A percentile compares a stretch with the other conserved stretches of the same genome.
Evolutionary conservation across 148 eudicot species (phyloP).

Genomic region (Polygonum maritimum): DNA sequence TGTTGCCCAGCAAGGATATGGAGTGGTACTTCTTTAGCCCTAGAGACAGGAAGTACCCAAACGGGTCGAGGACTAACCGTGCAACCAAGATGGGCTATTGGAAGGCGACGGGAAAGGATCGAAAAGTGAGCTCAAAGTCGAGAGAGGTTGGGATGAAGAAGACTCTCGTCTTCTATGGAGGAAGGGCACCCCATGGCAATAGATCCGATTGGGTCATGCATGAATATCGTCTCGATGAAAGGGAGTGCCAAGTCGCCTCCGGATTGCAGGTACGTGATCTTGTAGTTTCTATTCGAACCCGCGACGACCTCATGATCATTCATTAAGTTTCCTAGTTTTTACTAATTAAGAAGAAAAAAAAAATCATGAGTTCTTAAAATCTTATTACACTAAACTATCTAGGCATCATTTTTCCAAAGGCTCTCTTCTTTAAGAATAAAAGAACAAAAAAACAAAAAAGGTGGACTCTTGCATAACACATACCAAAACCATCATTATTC

Average conservation of each 20-base stretch:
- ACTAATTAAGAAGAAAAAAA: too few relatives aligned
- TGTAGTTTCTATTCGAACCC: neutral
- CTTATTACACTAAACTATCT: too few relatives aligned
- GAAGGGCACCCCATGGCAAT: constrained; percentile 58
- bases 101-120: constrained; percentile 63
- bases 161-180: constrained; percentile 57
- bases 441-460: neutral
- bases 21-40: constrained; percentile 70
- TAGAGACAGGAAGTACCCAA: constrained; percentile 58
- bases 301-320: neutral
- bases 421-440: neutral
- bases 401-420: neutral
- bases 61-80: constrained; percentile 64
- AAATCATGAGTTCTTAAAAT: too few relatives aligned
- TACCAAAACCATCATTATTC: constrained; percentile 5
- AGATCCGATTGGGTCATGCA: constrained; percentile 68
- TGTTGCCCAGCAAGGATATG: constrained; percentile 55
- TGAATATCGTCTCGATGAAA: constrained; percentile 53
- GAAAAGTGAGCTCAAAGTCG: constrained; percentile 40
- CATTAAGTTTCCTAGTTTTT: too few relatives aligned
- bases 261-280: constrained; percentile 25
- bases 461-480: neutral
- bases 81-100: constrained; percentile 61
- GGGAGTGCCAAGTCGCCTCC: constrained; percentile 20
- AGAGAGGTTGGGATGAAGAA: constrained; percentile 54